These are phyloP conservation scores for Stentor coeruleus DNA, from an alignment of 73 alveolate species.

Conservation along the genomic window DNA sequence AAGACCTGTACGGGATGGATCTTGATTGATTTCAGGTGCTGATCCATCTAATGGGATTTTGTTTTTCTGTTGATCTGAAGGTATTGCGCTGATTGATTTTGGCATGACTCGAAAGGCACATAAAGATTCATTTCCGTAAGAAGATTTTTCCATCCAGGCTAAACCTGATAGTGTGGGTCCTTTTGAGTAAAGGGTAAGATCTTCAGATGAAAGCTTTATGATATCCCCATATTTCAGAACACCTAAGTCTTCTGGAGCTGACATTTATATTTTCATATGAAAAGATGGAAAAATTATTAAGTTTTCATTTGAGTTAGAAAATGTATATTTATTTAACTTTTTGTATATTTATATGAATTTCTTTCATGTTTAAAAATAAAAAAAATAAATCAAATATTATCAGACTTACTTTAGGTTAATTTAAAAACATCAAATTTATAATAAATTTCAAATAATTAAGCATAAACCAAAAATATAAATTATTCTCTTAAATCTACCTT, in stretches of 20 bases:
- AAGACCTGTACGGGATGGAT: background rate
- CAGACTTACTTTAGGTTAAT: too few species aligned
- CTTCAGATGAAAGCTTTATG: background rate
- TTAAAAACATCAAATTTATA: too few species aligned
- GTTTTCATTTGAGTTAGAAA: too few species aligned
- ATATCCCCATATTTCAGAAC: background rate
- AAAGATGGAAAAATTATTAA: background rate
- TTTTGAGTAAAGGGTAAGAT: background rate
- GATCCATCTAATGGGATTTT: background rate
- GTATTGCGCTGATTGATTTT: background rate
- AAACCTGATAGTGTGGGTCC: background rate
- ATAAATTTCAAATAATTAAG: too few species aligned
- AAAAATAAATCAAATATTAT: too few species aligned
- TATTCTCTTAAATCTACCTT: too few species aligned
- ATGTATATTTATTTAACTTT: too few species aligned
- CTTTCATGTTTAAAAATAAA: too few species aligned
- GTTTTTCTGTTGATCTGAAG: background rate
- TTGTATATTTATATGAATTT: too few species aligned
- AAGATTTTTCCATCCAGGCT: background rate
- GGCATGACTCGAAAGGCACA: background rate
- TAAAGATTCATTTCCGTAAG: background rate
- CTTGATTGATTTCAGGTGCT: background rate
- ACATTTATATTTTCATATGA: background rate
- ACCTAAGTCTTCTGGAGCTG: background rate
- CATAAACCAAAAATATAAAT: too few species aligned